A percentile compares a stretch with the other conserved stretches of the same genome.
phyloP scores from a whole-genome alignment of 192 early-diverging fungal genomes.

The Umbelopsis sp. region DNA sequence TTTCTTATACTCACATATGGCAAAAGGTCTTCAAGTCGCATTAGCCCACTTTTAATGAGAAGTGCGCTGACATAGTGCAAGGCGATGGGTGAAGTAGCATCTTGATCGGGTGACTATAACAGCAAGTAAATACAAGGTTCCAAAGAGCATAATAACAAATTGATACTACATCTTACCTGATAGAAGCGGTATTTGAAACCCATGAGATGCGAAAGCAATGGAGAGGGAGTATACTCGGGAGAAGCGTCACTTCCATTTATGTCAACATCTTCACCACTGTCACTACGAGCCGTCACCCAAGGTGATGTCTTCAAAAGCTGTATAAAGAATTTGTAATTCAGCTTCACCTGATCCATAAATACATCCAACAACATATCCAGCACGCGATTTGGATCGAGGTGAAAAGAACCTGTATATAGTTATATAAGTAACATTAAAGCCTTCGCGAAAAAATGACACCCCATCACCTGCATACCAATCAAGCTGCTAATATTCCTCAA shows the following conservation, averaged over 20 bases:
- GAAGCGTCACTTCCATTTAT: neutral
- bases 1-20: constrained; percentile 49
- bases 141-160: neutral
- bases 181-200: constrained; percentile 75
- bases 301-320: constrained; percentile 57
- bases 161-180: constrained; percentile 33
- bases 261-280: neutral
- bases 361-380: constrained; percentile 76
- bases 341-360: constrained; percentile 68
- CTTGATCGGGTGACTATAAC: constrained; percentile 15
- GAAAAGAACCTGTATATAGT: constrained; percentile 61
- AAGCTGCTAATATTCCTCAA: constrained; percentile 49
- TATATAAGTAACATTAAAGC: neutral
- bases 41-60: constrained; percentile 52
- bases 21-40: constrained; percentile 62
- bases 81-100: constrained; percentile 38
- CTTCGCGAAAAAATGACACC: neutral
- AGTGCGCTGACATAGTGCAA: constrained; percentile 60
- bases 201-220: constrained; percentile 62
- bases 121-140: neutral
- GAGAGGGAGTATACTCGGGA: neutral
- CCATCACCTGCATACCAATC: constrained; percentile 36
- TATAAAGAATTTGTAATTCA: constrained; percentile 73
- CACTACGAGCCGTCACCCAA: constrained; percentile 32
- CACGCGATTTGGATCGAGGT: constrained; percentile 84